These are phyloP conservation scores for Adenanthera pavonina DNA, from an alignment of 306 rosid genomes.

Conservation along the genomic window DNA sequence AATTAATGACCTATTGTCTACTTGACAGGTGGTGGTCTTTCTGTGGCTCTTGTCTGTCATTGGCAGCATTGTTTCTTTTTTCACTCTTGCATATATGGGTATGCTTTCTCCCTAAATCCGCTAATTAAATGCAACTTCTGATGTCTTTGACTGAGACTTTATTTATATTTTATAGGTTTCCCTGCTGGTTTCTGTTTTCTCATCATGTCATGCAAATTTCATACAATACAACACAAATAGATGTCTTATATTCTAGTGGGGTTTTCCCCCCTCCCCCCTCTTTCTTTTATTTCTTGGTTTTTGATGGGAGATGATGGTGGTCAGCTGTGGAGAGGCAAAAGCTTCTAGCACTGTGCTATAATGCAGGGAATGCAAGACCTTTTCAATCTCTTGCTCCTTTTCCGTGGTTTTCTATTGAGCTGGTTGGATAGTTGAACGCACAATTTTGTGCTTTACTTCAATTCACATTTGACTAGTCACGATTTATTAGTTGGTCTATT, in stretches of 20 bases:
- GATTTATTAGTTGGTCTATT: slow-evolving; percentile 12
- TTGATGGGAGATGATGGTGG: slow-evolving; percentile 11
- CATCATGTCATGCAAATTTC: not conserved
- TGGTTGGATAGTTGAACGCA: slow-evolving; percentile 25
- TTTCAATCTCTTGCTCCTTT: slow-evolving; percentile 24
- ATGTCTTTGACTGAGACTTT: slow-evolving; percentile 13
- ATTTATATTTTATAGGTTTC: slow-evolving; percentile 9
- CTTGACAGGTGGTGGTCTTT: slow-evolving; percentile 76
- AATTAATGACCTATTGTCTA: slow-evolving; percentile 36
- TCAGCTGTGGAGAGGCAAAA: not conserved
- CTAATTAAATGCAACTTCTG: slow-evolving; percentile 28
- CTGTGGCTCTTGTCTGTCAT: slow-evolving; percentile 88
- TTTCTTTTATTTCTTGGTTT: slow-evolving; percentile 6
- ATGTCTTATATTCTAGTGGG: not conserved
- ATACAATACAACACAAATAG: slow-evolving; percentile 1
- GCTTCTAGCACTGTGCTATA: not conserved
- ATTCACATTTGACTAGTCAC: not conserved
- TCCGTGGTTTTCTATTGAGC: slow-evolving; percentile 7
- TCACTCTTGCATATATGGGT: slow-evolving; percentile 85
- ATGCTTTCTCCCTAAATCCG: slow-evolving; percentile 36
- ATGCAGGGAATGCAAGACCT: not conserved
- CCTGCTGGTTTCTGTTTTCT: slow-evolving; percentile 24
- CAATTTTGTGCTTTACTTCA: slow-evolving; percentile 7
- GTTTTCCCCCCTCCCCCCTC: not conserved
- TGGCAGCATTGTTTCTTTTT: slow-evolving; percentile 76